A percentile compares a stretch with the other conserved stretches of the same genome.
Conservation (phyloP, 2,329 filamentous ascomycete genomes). For the Camillea tinctor region DNA sequence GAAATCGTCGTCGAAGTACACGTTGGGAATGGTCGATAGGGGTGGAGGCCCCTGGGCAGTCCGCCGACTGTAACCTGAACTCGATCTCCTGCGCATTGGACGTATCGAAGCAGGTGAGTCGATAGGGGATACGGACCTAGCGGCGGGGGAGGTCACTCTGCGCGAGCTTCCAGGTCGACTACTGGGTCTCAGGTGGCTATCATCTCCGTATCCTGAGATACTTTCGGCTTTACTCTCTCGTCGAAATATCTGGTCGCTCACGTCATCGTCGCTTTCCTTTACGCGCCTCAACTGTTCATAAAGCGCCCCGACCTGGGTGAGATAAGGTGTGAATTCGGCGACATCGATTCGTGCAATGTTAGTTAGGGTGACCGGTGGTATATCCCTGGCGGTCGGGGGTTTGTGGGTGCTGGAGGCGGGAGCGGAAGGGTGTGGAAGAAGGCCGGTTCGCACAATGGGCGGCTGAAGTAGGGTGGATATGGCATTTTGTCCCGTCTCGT, state of each 20-base stretch:
- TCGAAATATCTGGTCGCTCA: constrained; percentile 39
- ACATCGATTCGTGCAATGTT: constrained; percentile 81
- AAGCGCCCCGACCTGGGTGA: constrained; percentile 79
- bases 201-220: constrained; percentile 31
- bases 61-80: constrained; percentile 53
- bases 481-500: constrained; percentile 83
- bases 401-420: constrained; percentile 71
- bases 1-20: constrained; percentile 95
- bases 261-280: constrained; percentile 73
- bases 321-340: constrained; percentile 78
- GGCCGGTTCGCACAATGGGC: constrained; percentile 83
- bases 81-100: constrained; percentile 38
- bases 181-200: constrained; percentile 48
- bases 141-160: constrained; percentile 44
- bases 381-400: constrained; percentile 82
- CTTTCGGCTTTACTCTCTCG: constrained; percentile 45
- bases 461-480: constrained; percentile 93
- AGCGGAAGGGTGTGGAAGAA: constrained; percentile 74
- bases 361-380: constrained; percentile 86
- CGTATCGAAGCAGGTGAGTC: constrained; percentile 41
- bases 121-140: constrained; percentile 50
- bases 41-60: constrained; percentile 74
- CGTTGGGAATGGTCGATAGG: constrained; percentile 83
- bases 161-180: constrained; percentile 39
- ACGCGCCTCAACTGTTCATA: constrained; percentile 87